Percentiles rank a stretch among this genome's conserved stretches.
Evolutionary conservation across 139 green algal genomes (phyloP).

Genomic region (Diplosphaera chodatii): DNA sequence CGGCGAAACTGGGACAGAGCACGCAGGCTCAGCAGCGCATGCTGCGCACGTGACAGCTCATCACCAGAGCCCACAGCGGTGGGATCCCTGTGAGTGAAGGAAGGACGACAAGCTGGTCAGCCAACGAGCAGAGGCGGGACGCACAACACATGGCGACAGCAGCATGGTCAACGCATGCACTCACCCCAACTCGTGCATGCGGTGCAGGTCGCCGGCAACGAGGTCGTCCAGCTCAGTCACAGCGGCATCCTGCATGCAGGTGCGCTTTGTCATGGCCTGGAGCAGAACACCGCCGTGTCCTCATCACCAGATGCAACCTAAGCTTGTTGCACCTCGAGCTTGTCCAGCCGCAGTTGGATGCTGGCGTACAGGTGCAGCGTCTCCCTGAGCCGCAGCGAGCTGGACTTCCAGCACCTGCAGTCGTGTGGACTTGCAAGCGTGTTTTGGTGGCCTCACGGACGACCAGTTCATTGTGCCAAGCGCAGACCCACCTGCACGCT

Average conservation of each 20-base stretch:
- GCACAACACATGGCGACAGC: not conserved
- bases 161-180: not conserved
- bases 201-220: not conserved
- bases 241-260: not conserved
- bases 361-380: slow-evolving; percentile 19
- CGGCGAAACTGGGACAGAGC: slow-evolving; percentile 9
- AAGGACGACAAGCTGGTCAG: not conserved
- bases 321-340: slow-evolving; percentile 1
- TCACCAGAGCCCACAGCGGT: not conserved
- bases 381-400: slow-evolving; percentile 24
- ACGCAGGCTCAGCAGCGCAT: slow-evolving; percentile 18
- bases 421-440: no score
- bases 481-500: no score
- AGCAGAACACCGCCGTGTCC: no score
- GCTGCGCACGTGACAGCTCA: slow-evolving; percentile 2
- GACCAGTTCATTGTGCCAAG: no score
- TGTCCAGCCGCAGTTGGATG: slow-evolving; percentile 26
- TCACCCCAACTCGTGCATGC: not conserved
- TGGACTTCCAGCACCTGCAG: not conserved
- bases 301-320: no score
- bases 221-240: not conserved
- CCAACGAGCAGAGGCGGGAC: not conserved
- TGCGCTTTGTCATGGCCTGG: no score
- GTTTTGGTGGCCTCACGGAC: no score
- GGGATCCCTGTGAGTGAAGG: slow-evolving; percentile 1